A percentile compares a stretch with the other conserved stretches of the same genome.
These are phyloP conservation scores for Daldinia concentrica DNA, from an alignment of 495 filamentous ascomycete genomes.

Conservation along the genomic window DNA sequence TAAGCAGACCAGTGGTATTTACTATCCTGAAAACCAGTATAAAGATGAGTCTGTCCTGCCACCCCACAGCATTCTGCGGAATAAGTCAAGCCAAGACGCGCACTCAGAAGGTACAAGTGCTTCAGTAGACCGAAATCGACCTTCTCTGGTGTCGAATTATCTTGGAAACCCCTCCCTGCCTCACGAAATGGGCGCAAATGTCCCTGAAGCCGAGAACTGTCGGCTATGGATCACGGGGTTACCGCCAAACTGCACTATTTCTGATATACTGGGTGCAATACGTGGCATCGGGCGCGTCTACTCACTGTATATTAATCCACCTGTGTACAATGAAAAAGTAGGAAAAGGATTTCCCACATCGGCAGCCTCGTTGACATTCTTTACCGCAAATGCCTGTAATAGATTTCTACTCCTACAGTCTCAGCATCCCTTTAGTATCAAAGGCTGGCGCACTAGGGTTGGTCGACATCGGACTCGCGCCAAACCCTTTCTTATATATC, in stretches of 20 bases:
- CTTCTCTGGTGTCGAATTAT: not conserved
- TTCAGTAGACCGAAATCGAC: not conserved
- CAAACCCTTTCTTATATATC: not conserved
- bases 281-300: conserved; percentile 46
- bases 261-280: conserved; percentile 40
- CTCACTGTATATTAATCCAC: conserved; percentile 43
- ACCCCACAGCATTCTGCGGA: not conserved
- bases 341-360: conserved; percentile 22
- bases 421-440: conserved; percentile 10
- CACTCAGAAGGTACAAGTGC: not conserved
- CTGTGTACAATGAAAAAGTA: conserved; percentile 1
- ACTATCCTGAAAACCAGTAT: not conserved
- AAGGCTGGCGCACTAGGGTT: not conserved
- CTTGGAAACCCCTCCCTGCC: conserved; percentile 2
- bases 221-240: conserved; percentile 50
- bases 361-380: conserved; percentile 52
- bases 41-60: not conserved
- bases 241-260: conserved; percentile 29
- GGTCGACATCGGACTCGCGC: conserved; percentile 15
- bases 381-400: conserved; percentile 40
- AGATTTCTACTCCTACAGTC: conserved; percentile 17
- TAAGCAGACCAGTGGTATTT: not conserved
- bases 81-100: not conserved
- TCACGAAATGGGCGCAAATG: conserved; percentile 24
- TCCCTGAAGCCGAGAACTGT: conserved; percentile 45